Conservation (phyloP, 139 green algal species). For the Ettlia oleoabundans region DNA sequence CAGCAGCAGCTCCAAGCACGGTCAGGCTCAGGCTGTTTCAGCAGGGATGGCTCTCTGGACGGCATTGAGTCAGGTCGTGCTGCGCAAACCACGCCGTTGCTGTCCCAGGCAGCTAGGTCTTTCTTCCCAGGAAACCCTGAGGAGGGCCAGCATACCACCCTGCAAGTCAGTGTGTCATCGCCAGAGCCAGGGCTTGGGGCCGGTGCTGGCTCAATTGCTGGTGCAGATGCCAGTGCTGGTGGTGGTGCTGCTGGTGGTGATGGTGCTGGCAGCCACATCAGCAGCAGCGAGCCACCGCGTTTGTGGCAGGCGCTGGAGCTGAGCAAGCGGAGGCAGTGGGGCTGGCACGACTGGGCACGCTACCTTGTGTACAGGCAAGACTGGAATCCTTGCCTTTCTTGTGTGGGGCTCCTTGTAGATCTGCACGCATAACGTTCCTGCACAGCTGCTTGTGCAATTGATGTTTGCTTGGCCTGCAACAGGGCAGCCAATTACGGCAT, state of each 20-base stretch:
- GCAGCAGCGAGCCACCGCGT: not conserved
- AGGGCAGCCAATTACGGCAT: too few species aligned
- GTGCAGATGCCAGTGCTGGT: too few species aligned
- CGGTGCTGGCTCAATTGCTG: not conserved
- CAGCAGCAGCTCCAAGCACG: too few species aligned
- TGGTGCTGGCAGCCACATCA: too few species aligned
- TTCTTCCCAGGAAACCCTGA: not conserved
- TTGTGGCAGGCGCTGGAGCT: constrained; percentile 14
- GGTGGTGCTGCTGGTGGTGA: too few species aligned
- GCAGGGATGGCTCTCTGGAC: constrained; percentile 14
- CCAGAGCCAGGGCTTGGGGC: not conserved
- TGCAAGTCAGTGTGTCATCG: not conserved
- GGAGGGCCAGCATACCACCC: not conserved
- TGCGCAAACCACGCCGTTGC: not conserved
- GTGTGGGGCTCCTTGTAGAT: too few species aligned
- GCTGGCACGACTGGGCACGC: constrained; percentile 58
- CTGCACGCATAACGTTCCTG: too few species aligned
- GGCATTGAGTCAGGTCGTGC: constrained; percentile 13
- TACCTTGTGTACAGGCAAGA: constrained; percentile 62
- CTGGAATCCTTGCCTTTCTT: too few species aligned
- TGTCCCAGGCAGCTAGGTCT: not conserved
- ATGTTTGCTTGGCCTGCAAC: too few species aligned
- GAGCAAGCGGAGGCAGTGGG: constrained; percentile 37
- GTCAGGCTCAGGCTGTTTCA: not conserved
- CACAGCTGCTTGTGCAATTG: too few species aligned